Evolutionary conservation across 768 basidiomycete species (phyloP).

Genomic region (Chlorophyllum brunneum): DNA sequence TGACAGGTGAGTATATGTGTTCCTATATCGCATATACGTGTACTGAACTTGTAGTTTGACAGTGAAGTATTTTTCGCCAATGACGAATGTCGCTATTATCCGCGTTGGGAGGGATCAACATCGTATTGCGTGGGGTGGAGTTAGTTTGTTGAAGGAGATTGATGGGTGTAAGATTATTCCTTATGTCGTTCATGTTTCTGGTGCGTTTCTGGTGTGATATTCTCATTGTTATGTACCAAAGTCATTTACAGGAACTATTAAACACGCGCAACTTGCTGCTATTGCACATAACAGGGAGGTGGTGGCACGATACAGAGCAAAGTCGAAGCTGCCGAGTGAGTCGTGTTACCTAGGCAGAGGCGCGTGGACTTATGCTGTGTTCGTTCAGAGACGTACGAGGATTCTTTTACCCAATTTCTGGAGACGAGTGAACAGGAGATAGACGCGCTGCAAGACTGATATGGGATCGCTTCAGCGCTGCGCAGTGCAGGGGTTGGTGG

Average conservation of each 20-base stretch:
- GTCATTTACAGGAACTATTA: conserved; percentile 90
- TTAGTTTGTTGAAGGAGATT: conserved; percentile 65
- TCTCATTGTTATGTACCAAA: too few relatives aligned
- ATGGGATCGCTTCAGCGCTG: too few relatives aligned
- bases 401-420: conserved; percentile 58
- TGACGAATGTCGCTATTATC: conserved; percentile 80
- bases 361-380: background rate
- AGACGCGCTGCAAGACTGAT: conserved; percentile 58
- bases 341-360: conserved; percentile 5
- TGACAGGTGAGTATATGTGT: conserved; percentile 52
- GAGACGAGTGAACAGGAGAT: conserved; percentile 58
- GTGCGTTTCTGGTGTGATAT: conserved; percentile 35
- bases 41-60: background rate
- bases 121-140: conserved; percentile 72
- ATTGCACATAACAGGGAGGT: conserved; percentile 70
- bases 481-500: too few relatives aligned
- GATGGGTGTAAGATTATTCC: conserved; percentile 62
- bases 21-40: background rate
- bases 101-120: conserved; percentile 83
- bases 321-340: conserved; percentile 50
- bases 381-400: conserved; percentile 53
- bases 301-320: conserved; percentile 61
- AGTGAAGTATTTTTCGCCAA: conserved; percentile 90
- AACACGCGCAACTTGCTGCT: conserved; percentile 76
- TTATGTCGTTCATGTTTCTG: conserved; percentile 76